Evolutionary conservation across 2,329 filamentous ascomycete genomes (phyloP), one percentile per base, ranked within the genome.

Genomic region (Colletotrichum australisinense): DNA sequence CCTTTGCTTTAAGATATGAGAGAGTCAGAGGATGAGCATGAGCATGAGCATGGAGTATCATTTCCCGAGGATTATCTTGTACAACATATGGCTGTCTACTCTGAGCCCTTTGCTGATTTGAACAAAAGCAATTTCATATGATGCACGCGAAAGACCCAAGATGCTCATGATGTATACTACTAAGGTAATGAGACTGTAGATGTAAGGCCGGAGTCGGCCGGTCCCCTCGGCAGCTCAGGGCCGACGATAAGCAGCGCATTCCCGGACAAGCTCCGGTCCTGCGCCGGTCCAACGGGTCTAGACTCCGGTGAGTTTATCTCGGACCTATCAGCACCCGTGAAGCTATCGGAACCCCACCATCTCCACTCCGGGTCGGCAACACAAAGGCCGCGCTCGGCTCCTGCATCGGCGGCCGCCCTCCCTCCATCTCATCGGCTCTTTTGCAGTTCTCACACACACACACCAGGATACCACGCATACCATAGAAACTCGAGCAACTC

Each of bases 351-450:
- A 42, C 56, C 66, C 67, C 71, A 71, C 66, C 60, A 32, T 30
- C n/a, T 24, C 35, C 38, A 38, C 59, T 28, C 52, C 70, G 26
- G 52, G 56, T 73, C 67, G 71, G 71, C 62, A 73, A 62, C 28
- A 62, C 32, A 19, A 57, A 57, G 38, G 71, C 67, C 71, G 71
- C 71, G 56, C 56, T 73, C 71, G 71, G 71, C 71, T 73, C 60
- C 62, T 69, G 16, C 42, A 72, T 67, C 63, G 63, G 63, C 32
- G 32, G 32, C 32, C 32, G 32, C 32, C 32, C 30, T 35, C 6
- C n/a, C 35, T 26, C 11, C 14, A 28, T 49, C 8, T n/a, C 42
- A 49, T n/a, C 42, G 19, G 42, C 42, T 49, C 19, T 49, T 49
- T 9, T 49, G 42, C 42, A 49, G 42, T 49, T 49, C 19, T 42